Percentiles rank a stretch among this genome's conserved stretches.
phyloP scores from a whole-genome alignment of 495 filamentous ascomycete genomes.

The Penicillium turbatum region DNA sequence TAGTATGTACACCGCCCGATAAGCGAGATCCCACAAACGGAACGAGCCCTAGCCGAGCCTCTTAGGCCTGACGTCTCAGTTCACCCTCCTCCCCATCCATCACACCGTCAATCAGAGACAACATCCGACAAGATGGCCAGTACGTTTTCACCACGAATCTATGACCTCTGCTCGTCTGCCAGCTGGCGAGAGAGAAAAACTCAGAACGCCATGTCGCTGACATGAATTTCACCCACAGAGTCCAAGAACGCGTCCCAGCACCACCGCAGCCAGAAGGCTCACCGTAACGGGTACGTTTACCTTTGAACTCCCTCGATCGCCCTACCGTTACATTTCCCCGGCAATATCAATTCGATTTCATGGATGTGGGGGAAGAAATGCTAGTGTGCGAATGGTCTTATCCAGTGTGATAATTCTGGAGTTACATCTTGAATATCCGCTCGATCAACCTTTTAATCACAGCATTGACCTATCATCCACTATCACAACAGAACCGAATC shows the following conservation, averaged over 20 bases:
- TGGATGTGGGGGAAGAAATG: neutral
- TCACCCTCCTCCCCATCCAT: conserved; percentile 29
- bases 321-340: neutral
- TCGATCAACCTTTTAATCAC: conserved; percentile 1
- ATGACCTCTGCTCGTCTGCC: conserved; percentile 3
- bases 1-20: conserved; percentile 33
- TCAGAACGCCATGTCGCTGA: conserved; percentile 21
- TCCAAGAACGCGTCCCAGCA: conserved; percentile 99
- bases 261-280: conserved; percentile 93
- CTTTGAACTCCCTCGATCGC: conserved; percentile 6
- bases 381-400: neutral
- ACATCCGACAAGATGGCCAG: conserved; percentile 51
- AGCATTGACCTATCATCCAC: conserved; percentile 3
- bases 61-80: conserved; percentile 24
- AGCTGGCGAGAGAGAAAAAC: conserved; percentile 1
- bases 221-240: conserved; percentile 53
- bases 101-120: conserved; percentile 39
- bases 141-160: conserved; percentile 28
- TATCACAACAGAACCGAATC: conserved; percentile 10
- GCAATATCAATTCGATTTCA: neutral
- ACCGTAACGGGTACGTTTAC: conserved; percentile 85
- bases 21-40: conserved; percentile 48
- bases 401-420: conserved; percentile 4
- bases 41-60: conserved; percentile 40
- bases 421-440: conserved; percentile 4